Evolutionary conservation across 345 rosid genomes (phyloP).

Genomic region (Eucalyptus curtisii): DNA sequence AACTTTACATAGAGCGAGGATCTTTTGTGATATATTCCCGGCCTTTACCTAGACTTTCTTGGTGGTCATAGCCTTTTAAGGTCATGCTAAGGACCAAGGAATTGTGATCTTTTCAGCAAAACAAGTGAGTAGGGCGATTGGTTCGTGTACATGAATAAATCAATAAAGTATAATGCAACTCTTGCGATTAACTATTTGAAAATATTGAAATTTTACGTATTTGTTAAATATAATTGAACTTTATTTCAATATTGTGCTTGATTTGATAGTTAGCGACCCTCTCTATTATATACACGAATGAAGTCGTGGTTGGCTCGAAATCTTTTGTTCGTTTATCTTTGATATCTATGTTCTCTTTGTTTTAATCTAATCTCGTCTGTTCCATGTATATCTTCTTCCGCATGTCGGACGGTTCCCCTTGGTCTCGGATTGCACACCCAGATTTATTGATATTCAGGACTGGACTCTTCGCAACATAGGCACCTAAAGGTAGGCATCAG

Average conservation of each 20-base stretch:
- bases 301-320: neutral
- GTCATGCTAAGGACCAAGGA: too few relatives aligned
- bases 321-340: neutral
- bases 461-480: too few relatives aligned
- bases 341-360: neutral
- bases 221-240: neutral
- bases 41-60: too few relatives aligned
- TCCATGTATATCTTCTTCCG: neutral
- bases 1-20: neutral
- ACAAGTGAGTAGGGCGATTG: neutral
- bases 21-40: neutral
- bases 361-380: neutral
- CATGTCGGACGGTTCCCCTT: neutral
- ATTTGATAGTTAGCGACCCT: neutral
- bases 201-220: neutral
- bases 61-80: too few relatives aligned
- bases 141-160: neutral
- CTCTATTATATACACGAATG: neutral
- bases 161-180: neutral
- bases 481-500: neutral
- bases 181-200: too few relatives aligned
- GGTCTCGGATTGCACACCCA: neutral
- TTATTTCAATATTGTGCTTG: neutral
- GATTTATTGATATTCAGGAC: neutral
- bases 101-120: neutral